A percentile compares a stretch with the other conserved stretches of the same genome.
These are phyloP conservation scores for Globisporangium lucens DNA, from an alignment of 352 stramenopile species.

Conservation along the genomic window DNA sequence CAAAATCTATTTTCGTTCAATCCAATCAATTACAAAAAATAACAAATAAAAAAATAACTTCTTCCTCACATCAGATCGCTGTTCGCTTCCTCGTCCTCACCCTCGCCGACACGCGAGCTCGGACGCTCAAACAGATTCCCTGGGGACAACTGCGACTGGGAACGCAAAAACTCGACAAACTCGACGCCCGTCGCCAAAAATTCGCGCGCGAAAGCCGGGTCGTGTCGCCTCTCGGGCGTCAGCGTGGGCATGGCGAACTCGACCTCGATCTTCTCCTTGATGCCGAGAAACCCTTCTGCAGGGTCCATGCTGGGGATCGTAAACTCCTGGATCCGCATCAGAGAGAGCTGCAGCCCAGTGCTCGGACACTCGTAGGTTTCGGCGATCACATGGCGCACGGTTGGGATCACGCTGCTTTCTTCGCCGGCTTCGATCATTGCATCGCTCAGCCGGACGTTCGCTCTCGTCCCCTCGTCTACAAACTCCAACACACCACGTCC, in stretches of 20 bases:
- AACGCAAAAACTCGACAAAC: constrained; percentile 66
- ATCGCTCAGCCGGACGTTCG: constrained; percentile 51
- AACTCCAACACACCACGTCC: constrained; percentile 62
- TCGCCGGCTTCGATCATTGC: constrained; percentile 45
- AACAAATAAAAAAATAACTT: not conserved
- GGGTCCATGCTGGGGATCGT: constrained; percentile 39
- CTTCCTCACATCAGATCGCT: not conserved
- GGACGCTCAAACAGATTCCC: constrained; percentile 1
- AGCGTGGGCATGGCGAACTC: constrained; percentile 64
- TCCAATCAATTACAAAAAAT: not conserved
- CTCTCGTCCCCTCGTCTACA: constrained; percentile 24
- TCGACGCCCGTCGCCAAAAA: constrained; percentile 58
- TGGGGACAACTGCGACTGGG: constrained; percentile 12
- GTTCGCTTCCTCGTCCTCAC: not conserved
- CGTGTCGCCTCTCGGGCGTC: constrained; percentile 46
- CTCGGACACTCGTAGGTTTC: constrained; percentile 40
- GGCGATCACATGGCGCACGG: constrained; percentile 51
- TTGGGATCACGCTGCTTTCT: constrained; percentile 37
- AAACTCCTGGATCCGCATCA: constrained; percentile 63
- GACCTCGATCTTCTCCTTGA: constrained; percentile 55
- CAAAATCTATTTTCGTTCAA: not conserved
- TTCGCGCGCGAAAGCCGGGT: constrained; percentile 43
- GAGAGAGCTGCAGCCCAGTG: constrained; percentile 32
- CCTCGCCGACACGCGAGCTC: not conserved
- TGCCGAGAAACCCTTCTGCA: constrained; percentile 45